Conservation (phyloP, 2,329 filamentous ascomycete species). For the Phaeosphaeria sp. region DNA sequence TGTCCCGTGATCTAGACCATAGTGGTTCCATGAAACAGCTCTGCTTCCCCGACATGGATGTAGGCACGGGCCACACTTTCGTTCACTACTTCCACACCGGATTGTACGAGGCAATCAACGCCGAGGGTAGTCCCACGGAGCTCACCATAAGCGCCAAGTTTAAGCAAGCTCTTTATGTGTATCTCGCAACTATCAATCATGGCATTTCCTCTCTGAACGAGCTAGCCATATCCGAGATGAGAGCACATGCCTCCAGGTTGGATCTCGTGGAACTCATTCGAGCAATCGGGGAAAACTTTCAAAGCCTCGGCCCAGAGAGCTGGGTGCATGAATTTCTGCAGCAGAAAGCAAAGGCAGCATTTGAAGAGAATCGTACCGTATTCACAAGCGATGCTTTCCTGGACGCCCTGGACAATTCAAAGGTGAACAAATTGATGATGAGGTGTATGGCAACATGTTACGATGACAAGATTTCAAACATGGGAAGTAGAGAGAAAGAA, state of each 20-base stretch:
- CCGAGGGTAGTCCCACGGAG: background rate
- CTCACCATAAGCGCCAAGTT: background rate
- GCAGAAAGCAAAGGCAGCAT: slow-evolving; percentile 2
- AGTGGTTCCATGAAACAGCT: background rate
- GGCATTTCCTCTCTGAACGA: slow-evolving; percentile 1
- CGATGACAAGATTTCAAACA: background rate
- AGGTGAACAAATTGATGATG: slow-evolving; percentile 4
- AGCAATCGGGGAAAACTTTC: background rate
- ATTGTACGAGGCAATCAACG: background rate
- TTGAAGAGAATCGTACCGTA: background rate
- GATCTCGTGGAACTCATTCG: background rate
- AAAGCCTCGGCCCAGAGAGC: background rate
- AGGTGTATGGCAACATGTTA: slow-evolving; percentile 2
- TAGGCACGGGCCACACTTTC: background rate
- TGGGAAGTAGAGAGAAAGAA: background rate
- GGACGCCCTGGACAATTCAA: background rate
- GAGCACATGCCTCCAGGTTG: background rate
- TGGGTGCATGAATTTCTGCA: slow-evolving; percentile 5
- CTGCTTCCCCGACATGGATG: background rate
- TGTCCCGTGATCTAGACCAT: background rate
- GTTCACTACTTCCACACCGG: background rate
- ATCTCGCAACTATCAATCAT: background rate
- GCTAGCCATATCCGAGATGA: slow-evolving; percentile 5
- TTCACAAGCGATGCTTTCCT: slow-evolving; percentile 4
- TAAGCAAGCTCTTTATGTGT: slow-evolving; percentile 1